Conservation (phyloP, 805 yeast species). For the Hemisphaericaspora nanyangensis region DNA sequence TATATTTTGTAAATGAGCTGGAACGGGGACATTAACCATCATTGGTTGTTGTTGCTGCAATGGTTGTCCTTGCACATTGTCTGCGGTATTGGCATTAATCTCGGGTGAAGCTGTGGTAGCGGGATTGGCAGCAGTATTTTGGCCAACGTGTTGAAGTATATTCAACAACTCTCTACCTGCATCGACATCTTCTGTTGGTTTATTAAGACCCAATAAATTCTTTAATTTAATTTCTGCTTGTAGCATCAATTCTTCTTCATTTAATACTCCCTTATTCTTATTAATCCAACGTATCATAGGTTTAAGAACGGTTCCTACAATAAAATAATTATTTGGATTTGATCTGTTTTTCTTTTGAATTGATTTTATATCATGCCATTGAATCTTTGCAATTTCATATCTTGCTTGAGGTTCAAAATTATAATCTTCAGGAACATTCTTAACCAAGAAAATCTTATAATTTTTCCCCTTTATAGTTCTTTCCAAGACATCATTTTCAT, state of each 20-base stretch:
- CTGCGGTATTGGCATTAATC: background rate
- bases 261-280: slow-evolving; percentile 44
- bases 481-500: slow-evolving; percentile 72
- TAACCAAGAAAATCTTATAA: slow-evolving; percentile 74
- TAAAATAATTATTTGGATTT: slow-evolving; percentile 36
- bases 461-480: slow-evolving; percentile 80
- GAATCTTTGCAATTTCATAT: slow-evolving; percentile 79
- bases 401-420: slow-evolving; percentile 79
- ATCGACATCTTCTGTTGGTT: slow-evolving; percentile 38
- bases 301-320: slow-evolving; percentile 47
- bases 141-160: slow-evolving; percentile 44
- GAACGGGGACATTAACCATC: slow-evolving; percentile 14
- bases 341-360: slow-evolving; percentile 40
- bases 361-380: slow-evolving; percentile 65
- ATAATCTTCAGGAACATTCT: slow-evolving; percentile 72
- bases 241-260: slow-evolving; percentile 57
- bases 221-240: slow-evolving; percentile 67
- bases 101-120: background rate
- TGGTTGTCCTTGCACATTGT: background rate
- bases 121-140: slow-evolving; percentile 2
- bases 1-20: slow-evolving; percentile 29
- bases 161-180: slow-evolving; percentile 77
- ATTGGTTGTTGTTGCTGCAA: background rate
- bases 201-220: slow-evolving; percentile 52
- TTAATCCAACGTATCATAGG: slow-evolving; percentile 55